Evolutionary conservation across 2,329 filamentous ascomycete genomes (phyloP).

Genomic region (Phaeophleospora eucalypticola): DNA sequence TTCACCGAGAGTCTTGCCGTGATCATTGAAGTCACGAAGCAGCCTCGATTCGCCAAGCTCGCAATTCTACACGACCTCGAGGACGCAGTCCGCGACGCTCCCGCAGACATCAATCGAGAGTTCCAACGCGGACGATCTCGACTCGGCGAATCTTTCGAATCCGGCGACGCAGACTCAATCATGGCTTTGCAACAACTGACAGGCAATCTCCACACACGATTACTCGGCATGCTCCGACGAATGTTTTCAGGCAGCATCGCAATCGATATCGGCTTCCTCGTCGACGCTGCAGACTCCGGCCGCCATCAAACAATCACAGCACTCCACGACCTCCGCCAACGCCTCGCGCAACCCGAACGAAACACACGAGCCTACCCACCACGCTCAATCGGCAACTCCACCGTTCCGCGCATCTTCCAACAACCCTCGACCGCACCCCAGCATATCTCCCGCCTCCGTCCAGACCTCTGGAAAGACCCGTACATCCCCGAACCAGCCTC

Average conservation of each 20-base stretch:
- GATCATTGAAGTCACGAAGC: constrained; percentile 1
- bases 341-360: constrained; percentile 1
- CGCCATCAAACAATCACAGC: neutral
- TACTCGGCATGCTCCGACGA: neutral
- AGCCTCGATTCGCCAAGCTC: constrained; percentile 1
- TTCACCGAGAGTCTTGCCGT: constrained; percentile 2
- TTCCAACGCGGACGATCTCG: constrained; percentile 22
- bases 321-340: constrained; percentile 2
- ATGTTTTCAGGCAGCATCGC: neutral
- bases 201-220: constrained; percentile 19
- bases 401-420: too few species aligned
- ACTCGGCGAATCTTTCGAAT: constrained; percentile 25
- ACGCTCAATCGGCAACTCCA: too few species aligned
- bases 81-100: constrained; percentile 5
- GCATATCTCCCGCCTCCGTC: neutral
- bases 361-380: neutral
- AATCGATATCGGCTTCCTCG: neutral
- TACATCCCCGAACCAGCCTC: neutral
- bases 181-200: constrained; percentile 26
- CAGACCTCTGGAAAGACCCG: neutral
- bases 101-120: constrained; percentile 25
- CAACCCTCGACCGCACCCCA: too few species aligned
- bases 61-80: constrained; percentile 3
- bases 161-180: constrained; percentile 25
- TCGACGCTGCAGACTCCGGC: constrained; percentile 2